Percentiles rank a stretch among this genome's conserved stretches.
phyloP scores from a whole-genome alignment of 345 rosid species.

The Carallia pectinifolia region DNA sequence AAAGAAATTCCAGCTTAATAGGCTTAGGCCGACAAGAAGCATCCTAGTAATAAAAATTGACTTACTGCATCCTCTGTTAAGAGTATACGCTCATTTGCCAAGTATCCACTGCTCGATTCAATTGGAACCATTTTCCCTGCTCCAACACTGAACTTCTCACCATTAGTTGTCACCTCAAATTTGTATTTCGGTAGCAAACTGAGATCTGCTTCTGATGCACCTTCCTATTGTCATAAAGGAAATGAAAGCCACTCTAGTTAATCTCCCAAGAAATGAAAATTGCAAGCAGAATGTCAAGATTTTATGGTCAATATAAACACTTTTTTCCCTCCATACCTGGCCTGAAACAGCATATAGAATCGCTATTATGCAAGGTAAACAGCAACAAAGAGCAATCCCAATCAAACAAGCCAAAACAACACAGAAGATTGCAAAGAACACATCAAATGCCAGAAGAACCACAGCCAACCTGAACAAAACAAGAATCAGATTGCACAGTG shows the following conservation, averaged over 20 bases:
- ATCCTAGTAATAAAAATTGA: not conserved
- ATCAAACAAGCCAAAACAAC: constrained; percentile 94
- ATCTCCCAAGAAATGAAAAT: not conserved
- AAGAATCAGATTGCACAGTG: constrained; percentile 14
- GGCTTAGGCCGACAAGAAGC: too few relatives aligned
- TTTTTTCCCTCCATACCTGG: constrained; percentile 46
- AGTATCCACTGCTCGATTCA: constrained; percentile 53
- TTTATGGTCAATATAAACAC: not conserved
- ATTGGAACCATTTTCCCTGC: constrained; percentile 85
- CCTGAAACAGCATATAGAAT: constrained; percentile 96
- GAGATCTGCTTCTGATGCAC: constrained; percentile 98
- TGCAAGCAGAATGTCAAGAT: constrained; percentile 1
- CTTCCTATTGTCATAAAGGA: constrained; percentile 55
- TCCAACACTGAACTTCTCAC: constrained; percentile 55
- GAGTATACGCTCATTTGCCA: constrained; percentile 66
- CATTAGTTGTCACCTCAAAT: constrained; percentile 43
- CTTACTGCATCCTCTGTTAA: constrained; percentile 93
- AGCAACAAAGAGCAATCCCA: constrained; percentile 96
- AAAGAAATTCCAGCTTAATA: too few relatives aligned
- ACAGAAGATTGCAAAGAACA: constrained; percentile 94
- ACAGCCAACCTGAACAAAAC: constrained; percentile 80
- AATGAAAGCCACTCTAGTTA: constrained; percentile 1
- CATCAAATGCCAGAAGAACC: constrained; percentile 92
- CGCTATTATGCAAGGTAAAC: constrained; percentile 94
- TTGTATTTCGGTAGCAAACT: constrained; percentile 77